Percentiles rank a stretch among this genome's conserved stretches.
Evolutionary conservation across 345 rosid species (phyloP).

Genomic region (Excoecaria cochinchinensis): DNA sequence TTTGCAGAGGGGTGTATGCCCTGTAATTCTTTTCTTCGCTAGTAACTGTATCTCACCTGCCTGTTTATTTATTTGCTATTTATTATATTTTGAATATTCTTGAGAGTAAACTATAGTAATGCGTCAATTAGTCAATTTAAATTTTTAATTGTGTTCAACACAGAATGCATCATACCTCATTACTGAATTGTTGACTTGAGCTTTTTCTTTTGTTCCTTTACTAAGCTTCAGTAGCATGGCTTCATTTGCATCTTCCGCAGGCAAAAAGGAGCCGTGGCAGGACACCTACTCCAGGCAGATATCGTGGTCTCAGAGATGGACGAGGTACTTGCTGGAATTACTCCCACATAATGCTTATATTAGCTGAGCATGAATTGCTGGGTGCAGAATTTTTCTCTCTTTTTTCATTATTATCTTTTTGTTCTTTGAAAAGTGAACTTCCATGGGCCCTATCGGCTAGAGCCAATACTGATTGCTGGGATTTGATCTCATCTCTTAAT

Average conservation of each 20-base stretch:
- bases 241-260: conserved; percentile 29
- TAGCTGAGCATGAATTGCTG: not conserved
- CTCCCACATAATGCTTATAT: not conserved
- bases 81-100: conserved; percentile 20
- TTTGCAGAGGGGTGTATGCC: conserved; percentile 50
- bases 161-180: conserved; percentile 3
- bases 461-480: not conserved
- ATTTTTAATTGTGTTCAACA: conserved; percentile 13
- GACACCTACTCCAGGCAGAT: conserved; percentile 67
- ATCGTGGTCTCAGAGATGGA: conserved; percentile 51
- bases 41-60: conserved; percentile 36
- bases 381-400: not conserved
- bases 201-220: not conserved
- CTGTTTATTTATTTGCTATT: conserved; percentile 26
- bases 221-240: not conserved
- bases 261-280: conserved; percentile 65
- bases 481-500: not conserved
- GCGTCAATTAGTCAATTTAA: conserved; percentile 11
- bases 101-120: conserved; percentile 5
- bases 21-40: conserved; percentile 36
- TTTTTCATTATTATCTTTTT: too few relatives aligned
- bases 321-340: conserved; percentile 32
- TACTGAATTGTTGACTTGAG: not conserved
- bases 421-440: not conserved
- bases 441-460: not conserved